A percentile compares a stretch with the other conserved stretches of the same genome.
Conservation (phyloP, 768 basidiomycete genomes). For the Rhodotorula toruloides region DNA sequence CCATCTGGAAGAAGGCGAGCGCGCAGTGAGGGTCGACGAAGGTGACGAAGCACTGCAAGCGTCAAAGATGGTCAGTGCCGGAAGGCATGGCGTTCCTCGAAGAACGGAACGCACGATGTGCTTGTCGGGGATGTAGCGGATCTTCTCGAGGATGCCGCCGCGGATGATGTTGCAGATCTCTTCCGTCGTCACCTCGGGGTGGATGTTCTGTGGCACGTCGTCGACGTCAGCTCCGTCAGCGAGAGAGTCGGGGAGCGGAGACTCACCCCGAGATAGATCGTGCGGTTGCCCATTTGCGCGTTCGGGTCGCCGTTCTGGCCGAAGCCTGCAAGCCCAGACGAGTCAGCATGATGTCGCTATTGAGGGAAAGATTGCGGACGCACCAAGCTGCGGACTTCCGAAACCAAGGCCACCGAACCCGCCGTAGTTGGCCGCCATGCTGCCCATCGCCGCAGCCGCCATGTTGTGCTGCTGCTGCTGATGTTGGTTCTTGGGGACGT, state of each 20-base stretch:
- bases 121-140: slow-evolving; percentile 93
- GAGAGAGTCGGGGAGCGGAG: no score
- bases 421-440: slow-evolving; percentile 45
- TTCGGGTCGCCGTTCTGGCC: slow-evolving; percentile 44
- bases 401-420: slow-evolving; percentile 37
- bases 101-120: slow-evolving; percentile 59
- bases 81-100: background rate
- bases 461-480: slow-evolving; percentile 52
- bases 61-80: slow-evolving; percentile 47
- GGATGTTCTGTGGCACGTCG: slow-evolving; percentile 58
- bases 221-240: background rate
- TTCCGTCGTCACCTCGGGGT: slow-evolving; percentile 89
- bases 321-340: slow-evolving; percentile 45
- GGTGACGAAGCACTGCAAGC: slow-evolving; percentile 56
- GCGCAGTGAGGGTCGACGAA: slow-evolving; percentile 87
- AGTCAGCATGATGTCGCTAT: slow-evolving; percentile 22
- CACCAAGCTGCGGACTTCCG: slow-evolving; percentile 39
- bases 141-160: slow-evolving; percentile 92
- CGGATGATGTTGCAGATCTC: slow-evolving; percentile 94
- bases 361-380: slow-evolving; percentile 1
- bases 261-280: slow-evolving; percentile 72
- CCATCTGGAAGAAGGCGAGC: slow-evolving; percentile 88
- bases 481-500: slow-evolving; percentile 92
- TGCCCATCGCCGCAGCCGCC: slow-evolving; percentile 46
- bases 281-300: slow-evolving; percentile 69